phyloP scores from a whole-genome alignment of 768 basidiomycete species.

The Termitomyces sp. region DNA sequence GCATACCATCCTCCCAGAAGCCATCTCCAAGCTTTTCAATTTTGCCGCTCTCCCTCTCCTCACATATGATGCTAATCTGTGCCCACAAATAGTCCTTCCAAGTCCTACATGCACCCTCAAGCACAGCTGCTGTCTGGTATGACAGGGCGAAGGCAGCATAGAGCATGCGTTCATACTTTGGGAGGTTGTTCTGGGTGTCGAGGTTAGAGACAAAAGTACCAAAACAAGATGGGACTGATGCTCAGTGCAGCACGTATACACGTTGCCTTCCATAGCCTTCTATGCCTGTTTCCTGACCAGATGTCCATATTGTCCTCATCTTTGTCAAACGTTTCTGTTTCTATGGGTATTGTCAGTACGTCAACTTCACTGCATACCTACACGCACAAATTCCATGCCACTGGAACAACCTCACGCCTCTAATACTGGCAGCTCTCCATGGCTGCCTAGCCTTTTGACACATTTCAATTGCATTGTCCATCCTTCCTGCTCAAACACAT shows the following conservation, averaged over 20 bases:
- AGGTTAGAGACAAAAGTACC: neutral
- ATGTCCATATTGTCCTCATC: constrained; percentile 38
- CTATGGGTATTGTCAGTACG: constrained; percentile 8
- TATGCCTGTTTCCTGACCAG: constrained; percentile 71
- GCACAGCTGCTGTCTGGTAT: constrained; percentile 54
- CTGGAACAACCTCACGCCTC: constrained; percentile 72
- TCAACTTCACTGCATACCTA: neutral
- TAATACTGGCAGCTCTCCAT: constrained; percentile 88
- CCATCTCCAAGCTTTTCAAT: constrained; percentile 63
- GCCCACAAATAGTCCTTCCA: constrained; percentile 99
- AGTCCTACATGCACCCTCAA: constrained; percentile 72
- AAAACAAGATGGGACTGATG: constrained; percentile 32
- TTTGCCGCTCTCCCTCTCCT: constrained; percentile 70
- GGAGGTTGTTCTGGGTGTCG: constrained; percentile 40
- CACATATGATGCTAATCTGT: constrained; percentile 72
- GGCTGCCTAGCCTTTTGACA: constrained; percentile 82
- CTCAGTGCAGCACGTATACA: constrained; percentile 77
- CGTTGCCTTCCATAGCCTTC: constrained; percentile 83
- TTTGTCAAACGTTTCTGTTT: constrained; percentile 29
- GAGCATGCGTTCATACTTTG: constrained; percentile 73
- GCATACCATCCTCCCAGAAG: constrained; percentile 73
- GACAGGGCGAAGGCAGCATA: constrained; percentile 83
- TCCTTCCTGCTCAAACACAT: constrained; percentile 76
- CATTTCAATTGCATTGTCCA: constrained; percentile 79
- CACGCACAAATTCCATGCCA: constrained; percentile 68